Base-by-base conservation (phyloP, 2,329 filamentous ascomycete genomes). In the Coniochaeta sp. region DNA sequence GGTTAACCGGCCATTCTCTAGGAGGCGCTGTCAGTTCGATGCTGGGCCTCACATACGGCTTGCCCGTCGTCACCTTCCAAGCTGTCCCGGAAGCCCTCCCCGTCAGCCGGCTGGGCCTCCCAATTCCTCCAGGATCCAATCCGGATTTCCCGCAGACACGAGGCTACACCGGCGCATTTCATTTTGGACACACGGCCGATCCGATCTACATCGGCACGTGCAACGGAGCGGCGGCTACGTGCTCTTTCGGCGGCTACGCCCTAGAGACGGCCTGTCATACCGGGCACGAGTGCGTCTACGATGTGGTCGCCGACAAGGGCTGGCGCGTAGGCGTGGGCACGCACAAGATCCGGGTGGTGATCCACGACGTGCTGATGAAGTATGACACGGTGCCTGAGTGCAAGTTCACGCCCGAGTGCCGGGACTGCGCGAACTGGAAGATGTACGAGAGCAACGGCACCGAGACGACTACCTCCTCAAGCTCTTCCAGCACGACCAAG, bases 151-250 rank as follows among this genome's bases (percentile, higher is more conserved):
- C 89, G 27, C 89, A 95, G 62, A 77, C 80, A 32, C 77, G 89
- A 38, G 71, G 81, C 53, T 79, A 83, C 61, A 95, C 90, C 0
- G 91, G 89, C 12, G 78, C 87, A 0, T 95, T 84, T 63, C 94
- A 99, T 67, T 92, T 96, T 65, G 94, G 94, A 4, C 91, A 97
- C 63, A 97, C 91, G 0, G 94, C 94, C 1, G 94, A 99, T 67
- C 94, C 94, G 0, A 85, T 99, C 30, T 99, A 86, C 63, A 91
- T 96, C 72, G 94, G 94, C 28, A 89, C 86, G 1, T 97, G 94
- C 70, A 96, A 96, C 62, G 89, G 88, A 28, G 89, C 89, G 3
- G 91, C 89, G 2, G 91, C 92, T 3, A 84, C 86, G 12, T 97
- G 94, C 67, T 94, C 91, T 0, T 84, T 95, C 62, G 92, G 85